Evolutionary conservation across 163 green algal species (phyloP), one percentile per base, ranked within the genome.

Genomic region (Chloromonas sp.): DNA sequence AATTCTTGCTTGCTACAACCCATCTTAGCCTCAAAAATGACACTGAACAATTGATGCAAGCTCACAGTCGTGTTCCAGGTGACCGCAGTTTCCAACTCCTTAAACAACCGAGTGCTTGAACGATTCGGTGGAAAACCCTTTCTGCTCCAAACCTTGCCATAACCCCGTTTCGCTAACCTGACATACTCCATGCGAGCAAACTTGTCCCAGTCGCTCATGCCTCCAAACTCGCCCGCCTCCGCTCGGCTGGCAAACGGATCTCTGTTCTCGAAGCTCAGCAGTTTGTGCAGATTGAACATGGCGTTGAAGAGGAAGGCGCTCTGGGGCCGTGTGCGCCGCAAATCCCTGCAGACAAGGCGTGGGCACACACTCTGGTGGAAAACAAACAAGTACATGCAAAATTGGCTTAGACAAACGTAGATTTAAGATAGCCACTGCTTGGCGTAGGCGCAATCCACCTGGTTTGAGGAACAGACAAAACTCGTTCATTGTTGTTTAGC

Each of bases 211-310:
- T 90, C 86, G 1, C 82, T 83, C 57, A 89, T 76, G 3, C 85
- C 86, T 0, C 82, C 79, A 60, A 87, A 89, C 82, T 94, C 91
- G 0, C 83, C 88, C 61, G 85, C 82, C 87, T 94, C 91, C 1
- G 89, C 88, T 5, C 96, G 94, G 71, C 95, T 91, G 0, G 96
- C 88, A 87, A 99, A 99, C 1, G 97, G 97, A 86, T 99, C 97
- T 1, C 96, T 90, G 70, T 95, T 98, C 89, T 98, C 96, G 85
- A 97, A 99, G 0, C 91, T 92, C 11, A 98, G 92, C 87, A 98
- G 98, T 89, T 98, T 98, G 92, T 98, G 96, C 60, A 99, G 92
- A 90, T 99, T 99, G 95, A 99, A 99, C 0, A 99, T 90, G 58
- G 98, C 95, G 90, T 99, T 99, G 93, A 99, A 99, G 58, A 99